Conservation (phyloP, 805 yeast species). For the Metschnikowia aberdeeniae region DNA sequence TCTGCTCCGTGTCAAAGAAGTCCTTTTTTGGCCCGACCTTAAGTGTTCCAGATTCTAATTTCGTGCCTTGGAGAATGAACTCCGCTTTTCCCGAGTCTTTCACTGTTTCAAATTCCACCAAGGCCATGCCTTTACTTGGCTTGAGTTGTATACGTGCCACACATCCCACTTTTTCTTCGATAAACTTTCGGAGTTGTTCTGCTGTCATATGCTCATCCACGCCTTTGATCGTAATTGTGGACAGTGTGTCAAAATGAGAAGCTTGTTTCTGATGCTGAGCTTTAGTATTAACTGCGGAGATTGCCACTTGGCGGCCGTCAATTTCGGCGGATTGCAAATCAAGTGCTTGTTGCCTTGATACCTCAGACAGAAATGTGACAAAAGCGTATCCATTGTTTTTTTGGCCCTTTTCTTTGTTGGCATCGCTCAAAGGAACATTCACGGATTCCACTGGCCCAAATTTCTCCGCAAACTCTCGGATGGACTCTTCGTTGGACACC, state of each 20-base stretch:
- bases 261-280: conserved; percentile 8
- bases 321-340: conserved; percentile 37
- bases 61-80: conserved; percentile 37
- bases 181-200: conserved; percentile 27
- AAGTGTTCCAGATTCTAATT: conserved; percentile 30
- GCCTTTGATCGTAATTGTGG: conserved; percentile 21
- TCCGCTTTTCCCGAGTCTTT: conserved; percentile 50
- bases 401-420: conserved; percentile 27
- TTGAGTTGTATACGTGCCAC: conserved; percentile 43
- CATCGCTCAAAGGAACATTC: conserved; percentile 42
- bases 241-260: conserved; percentile 18
- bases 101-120: conserved; percentile 43
- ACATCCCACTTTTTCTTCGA: conserved; percentile 26
- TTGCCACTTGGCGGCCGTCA: conserved; percentile 46
- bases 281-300: conserved; percentile 43
- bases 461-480: conserved; percentile 41
- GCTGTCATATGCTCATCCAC: conserved; percentile 33
- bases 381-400: conserved; percentile 65
- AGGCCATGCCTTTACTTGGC: conserved; percentile 45
- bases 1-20: conserved; percentile 7
- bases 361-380: conserved; percentile 42
- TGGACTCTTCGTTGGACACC: conserved; percentile 32
- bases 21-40: conserved; percentile 12
- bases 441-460: conserved; percentile 54
- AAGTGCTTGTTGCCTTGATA: conserved; percentile 47